Conservation (phyloP, 2,329 filamentous ascomycete species). For the Fusarium sp. region DNA sequence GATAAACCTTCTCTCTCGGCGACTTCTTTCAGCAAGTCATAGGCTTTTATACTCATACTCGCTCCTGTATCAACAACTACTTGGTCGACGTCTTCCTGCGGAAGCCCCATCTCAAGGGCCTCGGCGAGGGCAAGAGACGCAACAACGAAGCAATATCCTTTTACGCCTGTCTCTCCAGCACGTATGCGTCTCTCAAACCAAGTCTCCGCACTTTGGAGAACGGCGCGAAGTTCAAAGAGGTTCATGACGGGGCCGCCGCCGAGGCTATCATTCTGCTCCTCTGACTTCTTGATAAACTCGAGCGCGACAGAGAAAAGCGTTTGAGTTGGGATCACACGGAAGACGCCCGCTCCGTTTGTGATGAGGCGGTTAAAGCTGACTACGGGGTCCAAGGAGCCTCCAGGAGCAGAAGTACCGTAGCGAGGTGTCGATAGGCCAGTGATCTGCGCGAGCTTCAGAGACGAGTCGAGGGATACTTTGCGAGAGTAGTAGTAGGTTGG, state of each 20-base stretch:
- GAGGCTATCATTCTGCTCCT: slow-evolving; percentile 49
- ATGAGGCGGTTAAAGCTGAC: slow-evolving; percentile 50
- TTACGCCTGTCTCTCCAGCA: slow-evolving; percentile 55
- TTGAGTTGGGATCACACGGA: slow-evolving; percentile 52
- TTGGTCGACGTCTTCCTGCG: slow-evolving; percentile 44
- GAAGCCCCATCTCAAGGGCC: slow-evolving; percentile 43
- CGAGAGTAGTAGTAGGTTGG: slow-evolving; percentile 62
- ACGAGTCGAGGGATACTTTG: slow-evolving; percentile 57
- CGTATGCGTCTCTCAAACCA: slow-evolving; percentile 49
- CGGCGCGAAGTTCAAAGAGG: slow-evolving; percentile 44
- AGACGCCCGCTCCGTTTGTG: slow-evolving; percentile 52
- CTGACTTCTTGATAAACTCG: slow-evolving; percentile 56
- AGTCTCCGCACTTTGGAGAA: slow-evolving; percentile 39
- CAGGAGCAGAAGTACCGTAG: slow-evolving; percentile 14
- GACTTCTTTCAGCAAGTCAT: slow-evolving; percentile 46
- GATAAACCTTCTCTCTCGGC: slow-evolving; percentile 40
- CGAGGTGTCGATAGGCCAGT: slow-evolving; percentile 40
- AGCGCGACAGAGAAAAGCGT: slow-evolving; percentile 53
- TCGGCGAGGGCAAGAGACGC: slow-evolving; percentile 46
- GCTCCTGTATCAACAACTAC: slow-evolving; percentile 39
- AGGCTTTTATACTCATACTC: slow-evolving; percentile 40
- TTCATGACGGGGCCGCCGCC: slow-evolving; percentile 43
- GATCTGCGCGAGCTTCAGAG: slow-evolving; percentile 47
- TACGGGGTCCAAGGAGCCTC: slow-evolving; percentile 30
- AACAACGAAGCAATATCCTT: slow-evolving; percentile 50